Conservation (phyloP, 257 asterid genomes). For the Asclepias syriaca region DNA sequence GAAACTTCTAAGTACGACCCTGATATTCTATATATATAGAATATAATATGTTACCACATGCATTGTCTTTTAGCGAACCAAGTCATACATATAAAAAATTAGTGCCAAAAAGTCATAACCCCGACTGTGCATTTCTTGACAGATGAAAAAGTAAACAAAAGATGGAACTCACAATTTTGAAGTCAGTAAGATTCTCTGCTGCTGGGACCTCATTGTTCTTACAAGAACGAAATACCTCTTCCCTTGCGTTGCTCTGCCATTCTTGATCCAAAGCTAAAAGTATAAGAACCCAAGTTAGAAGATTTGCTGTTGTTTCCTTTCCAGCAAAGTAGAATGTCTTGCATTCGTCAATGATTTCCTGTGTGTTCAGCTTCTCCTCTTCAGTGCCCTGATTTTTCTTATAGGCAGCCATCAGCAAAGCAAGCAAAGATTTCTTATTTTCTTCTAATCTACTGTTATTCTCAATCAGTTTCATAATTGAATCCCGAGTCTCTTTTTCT, state of each 20-base stretch:
- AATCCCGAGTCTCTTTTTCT: slow-evolving; percentile 47
- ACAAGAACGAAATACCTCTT: slow-evolving; percentile 27
- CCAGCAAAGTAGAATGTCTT: slow-evolving; percentile 39
- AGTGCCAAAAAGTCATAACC: too few relatives aligned
- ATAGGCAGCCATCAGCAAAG: slow-evolving; percentile 23
- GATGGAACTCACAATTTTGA: slow-evolving; percentile 25
- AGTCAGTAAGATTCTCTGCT: slow-evolving; percentile 28
- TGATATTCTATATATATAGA: too few relatives aligned
- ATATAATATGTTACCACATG: too few relatives aligned
- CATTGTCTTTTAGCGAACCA: too few relatives aligned
- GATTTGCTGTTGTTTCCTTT: slow-evolving; percentile 33
- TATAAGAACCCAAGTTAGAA: slow-evolving; percentile 26
- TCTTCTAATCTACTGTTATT: slow-evolving; percentile 23
- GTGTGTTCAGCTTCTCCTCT: slow-evolving; percentile 11
- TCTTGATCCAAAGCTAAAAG: slow-evolving; percentile 33
- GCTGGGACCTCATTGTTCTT: slow-evolving; percentile 21
- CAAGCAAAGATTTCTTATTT: slow-evolving; percentile 18
- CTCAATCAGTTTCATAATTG: slow-evolving; percentile 34
- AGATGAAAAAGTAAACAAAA: too few relatives aligned
- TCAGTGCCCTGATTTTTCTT: background rate
- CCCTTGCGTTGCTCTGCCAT: slow-evolving; percentile 33
- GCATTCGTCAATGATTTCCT: slow-evolving; percentile 34
- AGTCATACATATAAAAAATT: too few relatives aligned
- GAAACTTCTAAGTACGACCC: too few relatives aligned
- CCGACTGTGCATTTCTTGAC: too few relatives aligned